Base-by-base conservation (phyloP, 371 early-diverging fungal species). In the Syncephalastrum sp. region DNA sequence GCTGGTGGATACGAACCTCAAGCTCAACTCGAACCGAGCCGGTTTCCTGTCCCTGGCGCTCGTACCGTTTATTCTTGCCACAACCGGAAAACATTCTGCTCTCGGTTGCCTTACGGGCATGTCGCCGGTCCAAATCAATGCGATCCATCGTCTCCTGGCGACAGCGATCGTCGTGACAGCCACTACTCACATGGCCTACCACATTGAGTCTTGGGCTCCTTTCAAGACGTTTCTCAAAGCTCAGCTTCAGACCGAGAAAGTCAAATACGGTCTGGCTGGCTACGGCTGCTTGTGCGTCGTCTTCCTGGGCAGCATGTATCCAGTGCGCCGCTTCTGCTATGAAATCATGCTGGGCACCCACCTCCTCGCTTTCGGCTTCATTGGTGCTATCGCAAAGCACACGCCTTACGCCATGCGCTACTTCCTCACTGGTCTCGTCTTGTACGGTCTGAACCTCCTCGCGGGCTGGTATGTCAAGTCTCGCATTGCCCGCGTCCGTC, bases 401-500 rank as follows among this genome's bases (percentile, higher is more conserved):
- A 83, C 85, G 0, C 82, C 83, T 1, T 85, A 82, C 55, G 83
- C 83, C 2, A 79, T 82, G 82, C 78, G 83, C 8, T 85, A 82
- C 54, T 82, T 81, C 14, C 54, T 69, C n/a, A 61, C 74, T 0
- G 85, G 85, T 8, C 52, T 83, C 23, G 25, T 83, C 13, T 74
- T 78, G 46, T 82, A 82, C 27, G 14, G 63, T 0, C 53, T 82
- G 45, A 82, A 85, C 47, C 61, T 70, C 3, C 59, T 79, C 15
- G 75, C 79, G 14, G 78, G 79, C n/a, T 85, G 79, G 81, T 78
- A 70, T 53, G 71, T 83, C 50, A 75, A 81, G 54, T 72, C 82
- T 10, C 73, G 75, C 49, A 12, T 77, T 42, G 77, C 72, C 0
- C 61, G 68, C 16, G 82, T 75, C n/a, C 75, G 75, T 4, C 70